Base-by-base conservation (phyloP, 176 grass and related monocot genomes). In the Eleusine coracana region DNA sequence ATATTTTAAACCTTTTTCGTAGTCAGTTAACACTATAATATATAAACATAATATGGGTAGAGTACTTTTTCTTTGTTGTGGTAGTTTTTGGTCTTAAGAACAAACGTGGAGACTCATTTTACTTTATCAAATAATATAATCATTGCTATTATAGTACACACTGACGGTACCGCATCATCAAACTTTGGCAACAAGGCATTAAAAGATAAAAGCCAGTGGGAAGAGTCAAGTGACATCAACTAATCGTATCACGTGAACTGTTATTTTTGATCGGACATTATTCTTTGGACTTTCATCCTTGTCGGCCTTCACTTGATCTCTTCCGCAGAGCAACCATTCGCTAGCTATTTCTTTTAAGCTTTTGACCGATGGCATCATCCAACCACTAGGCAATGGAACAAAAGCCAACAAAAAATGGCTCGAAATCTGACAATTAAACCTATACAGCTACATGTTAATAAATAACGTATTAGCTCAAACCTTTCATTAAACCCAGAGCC, bases 251-350 rank as follows among this genome's bases (percentile, higher is more conserved):
- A 62, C 37, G 77, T 72, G 36, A 71, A 56, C 78, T 55, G 48
- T 55, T 45, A 69, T 39, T 41, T 51, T 70, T 40, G 37, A 42
- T 40, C 37, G 46, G 58, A 39, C 58, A 39, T 66, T 73, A 48
- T 66, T 88, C 58, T 73, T 48, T 67, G 45, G 86, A 67, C 28
- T 49, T 9, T 39, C 20, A 58, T 60, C 48, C 42, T 68, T 79
- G 86, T 50, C 81, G 14, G 40, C 59, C 68, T 73, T 48, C 68
- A 5, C 7, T 31, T 59, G 68, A 42, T 48, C 42, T 79, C 66
- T 78, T 79, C 20, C 18, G 37, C 68, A 12, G 56, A 21, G 68
- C 48, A 46, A 16, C 80, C 66, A 83, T 73, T 78, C 20, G 17
- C 7, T 3, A 5, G 45, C 5, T 74, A 1, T 14, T 46, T 31